Conservation (phyloP, 106 monocot species). For the Cymbidium sinense region DNA sequence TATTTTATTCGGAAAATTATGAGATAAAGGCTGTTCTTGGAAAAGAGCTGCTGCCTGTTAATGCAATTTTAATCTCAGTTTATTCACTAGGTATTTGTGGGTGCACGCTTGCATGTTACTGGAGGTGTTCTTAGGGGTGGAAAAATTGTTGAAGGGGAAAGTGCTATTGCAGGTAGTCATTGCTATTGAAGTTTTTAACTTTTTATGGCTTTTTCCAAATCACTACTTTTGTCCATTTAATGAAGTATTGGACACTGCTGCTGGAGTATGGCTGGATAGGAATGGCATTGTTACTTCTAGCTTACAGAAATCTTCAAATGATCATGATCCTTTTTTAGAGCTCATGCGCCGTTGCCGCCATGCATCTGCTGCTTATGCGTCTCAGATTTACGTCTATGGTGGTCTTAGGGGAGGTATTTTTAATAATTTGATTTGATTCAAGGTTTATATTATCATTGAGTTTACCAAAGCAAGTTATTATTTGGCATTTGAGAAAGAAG, state of each 20-base stretch:
- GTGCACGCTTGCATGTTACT: slow-evolving; percentile 95
- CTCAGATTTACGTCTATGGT: slow-evolving; percentile 69
- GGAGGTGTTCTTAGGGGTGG: slow-evolving; percentile 92
- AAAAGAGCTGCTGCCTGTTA: background rate
- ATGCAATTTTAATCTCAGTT: slow-evolving; percentile 9
- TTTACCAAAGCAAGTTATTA: background rate
- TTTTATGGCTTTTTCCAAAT: background rate
- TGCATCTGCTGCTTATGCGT: slow-evolving; percentile 71
- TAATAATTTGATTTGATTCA: background rate
- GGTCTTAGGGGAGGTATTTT: slow-evolving; percentile 91
- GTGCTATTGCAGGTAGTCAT: slow-evolving; percentile 67
- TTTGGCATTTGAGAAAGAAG: background rate
- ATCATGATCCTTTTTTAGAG: slow-evolving; percentile 55
- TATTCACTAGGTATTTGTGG: slow-evolving; percentile 83
- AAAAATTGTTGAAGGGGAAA: slow-evolving; percentile 73
- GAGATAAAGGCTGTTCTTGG: background rate
- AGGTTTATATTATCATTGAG: background rate
- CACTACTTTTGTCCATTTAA: slow-evolving; percentile 15
- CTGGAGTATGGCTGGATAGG: slow-evolving; percentile 94
- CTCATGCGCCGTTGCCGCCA: slow-evolving; percentile 94
- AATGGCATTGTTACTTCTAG: slow-evolving; percentile 76
- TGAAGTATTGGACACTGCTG: slow-evolving; percentile 97
- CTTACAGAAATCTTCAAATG: slow-evolving; percentile 44
- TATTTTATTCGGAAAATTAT: background rate
- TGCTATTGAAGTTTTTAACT: background rate